phyloP scores from a whole-genome alignment of 176 grass and related monocot species.

The Avena eriantha region DNA sequence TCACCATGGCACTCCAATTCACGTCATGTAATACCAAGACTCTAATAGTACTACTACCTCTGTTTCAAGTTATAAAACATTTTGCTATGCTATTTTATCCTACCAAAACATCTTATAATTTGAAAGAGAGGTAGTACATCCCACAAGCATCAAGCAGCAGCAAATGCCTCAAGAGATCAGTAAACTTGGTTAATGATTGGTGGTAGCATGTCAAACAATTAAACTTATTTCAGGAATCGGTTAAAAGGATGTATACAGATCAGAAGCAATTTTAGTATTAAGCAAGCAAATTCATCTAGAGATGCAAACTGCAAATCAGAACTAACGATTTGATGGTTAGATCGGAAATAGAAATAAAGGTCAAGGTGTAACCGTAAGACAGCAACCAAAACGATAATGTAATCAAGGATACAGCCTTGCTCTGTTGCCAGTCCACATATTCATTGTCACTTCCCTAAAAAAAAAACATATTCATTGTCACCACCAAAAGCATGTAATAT shows the following conservation, averaged over 20 bases:
- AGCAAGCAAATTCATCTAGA: not conserved
- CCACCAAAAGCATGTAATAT: conserved; percentile 9
- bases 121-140: no score
- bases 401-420: not conserved
- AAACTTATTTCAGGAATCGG: not conserved
- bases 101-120: no score
- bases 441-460: not conserved
- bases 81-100: no score
- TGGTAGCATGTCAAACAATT: not conserved
- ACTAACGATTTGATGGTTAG: not conserved
- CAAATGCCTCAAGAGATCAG: not conserved
- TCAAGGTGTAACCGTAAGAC: not conserved
- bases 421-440: conserved; percentile 6
- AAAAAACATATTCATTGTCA: conserved; percentile 16
- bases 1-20: no score
- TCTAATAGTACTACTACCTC: not conserved
- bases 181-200: not conserved
- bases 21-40: not conserved
- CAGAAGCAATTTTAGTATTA: not conserved
- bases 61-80: not conserved
- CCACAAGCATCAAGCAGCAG: not conserved
- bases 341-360: not conserved
- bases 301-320: not conserved
- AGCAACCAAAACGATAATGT: not conserved
- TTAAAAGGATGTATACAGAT: not conserved